Evolutionary conservation across 768 basidiomycete species (phyloP), one percentile per base, ranked within the genome.

Genomic region (Naematelia aurantialba): DNA sequence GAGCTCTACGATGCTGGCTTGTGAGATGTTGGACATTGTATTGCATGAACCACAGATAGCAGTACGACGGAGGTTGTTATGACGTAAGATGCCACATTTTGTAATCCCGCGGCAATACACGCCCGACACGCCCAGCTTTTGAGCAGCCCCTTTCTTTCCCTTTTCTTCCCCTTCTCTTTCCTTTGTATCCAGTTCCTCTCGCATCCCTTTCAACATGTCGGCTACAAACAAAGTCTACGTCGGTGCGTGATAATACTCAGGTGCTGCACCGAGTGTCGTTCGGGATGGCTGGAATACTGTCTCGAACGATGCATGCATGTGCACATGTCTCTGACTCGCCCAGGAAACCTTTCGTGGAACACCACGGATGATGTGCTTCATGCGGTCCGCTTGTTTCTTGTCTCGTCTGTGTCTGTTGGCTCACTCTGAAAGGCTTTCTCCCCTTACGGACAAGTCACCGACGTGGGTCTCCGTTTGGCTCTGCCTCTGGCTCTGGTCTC

Each of bases 291-390:
- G 11, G 27, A 4, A 39, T n/a, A 39, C 19, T 59, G 25, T 52
- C 61, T 44, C 52, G 30, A n/a, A 29, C 52, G 27, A 49, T 48
- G 45, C 55, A 56, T 30, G 45, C 46, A 30, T 56, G 17, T 31
- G 24, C 22, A 27, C 46, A 30, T 56, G 17, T 31, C 19, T 27
- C 29, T 51, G 48, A 48, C 56, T 57, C 51, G 3, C 46, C 34
- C 58, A 76, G 75, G 77, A 65, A 78, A 78, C 65, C 68, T 78
- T 57, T 76, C 74, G 54, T 78, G 77, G 77, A 75, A 78, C 76
- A 94, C 92, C 79, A 92, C 85, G 78, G 91, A 94, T 85, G 91
- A 94, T 44, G 84, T 84, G 58, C 83, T 96, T 69, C 87, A 87
- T 79, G 79, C 85, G 81, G 91, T 92, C 83, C 80, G 79, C 77